Evolutionary conservation across 768 basidiomycete species (phyloP).

Genomic region (Mycena indigotica): DNA sequence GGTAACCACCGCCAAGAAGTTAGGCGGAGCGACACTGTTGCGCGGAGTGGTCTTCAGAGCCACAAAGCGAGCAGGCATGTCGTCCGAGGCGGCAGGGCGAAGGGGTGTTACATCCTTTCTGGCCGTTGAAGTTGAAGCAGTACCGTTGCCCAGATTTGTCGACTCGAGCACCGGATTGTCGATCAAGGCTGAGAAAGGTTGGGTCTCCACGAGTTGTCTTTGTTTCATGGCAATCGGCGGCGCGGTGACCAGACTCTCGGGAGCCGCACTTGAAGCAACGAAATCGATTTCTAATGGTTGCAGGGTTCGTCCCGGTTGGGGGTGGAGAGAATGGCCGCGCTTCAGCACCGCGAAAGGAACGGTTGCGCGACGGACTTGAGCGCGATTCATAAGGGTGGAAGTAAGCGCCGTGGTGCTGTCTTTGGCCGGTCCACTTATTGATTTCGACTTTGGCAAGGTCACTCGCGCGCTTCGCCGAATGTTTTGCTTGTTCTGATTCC

Average conservation of each 20-base stretch:
- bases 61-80: slow-evolving; percentile 26
- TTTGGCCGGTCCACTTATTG: no score
- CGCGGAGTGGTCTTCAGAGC: slow-evolving; percentile 14
- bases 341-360: neutral
- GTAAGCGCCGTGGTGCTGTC: neutral
- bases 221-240: neutral
- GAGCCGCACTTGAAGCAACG: neutral
- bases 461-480: neutral
- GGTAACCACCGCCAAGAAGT: slow-evolving; percentile 26
- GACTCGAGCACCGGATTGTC: neutral
- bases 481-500: neutral
- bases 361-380: neutral
- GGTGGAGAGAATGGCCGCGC: neutral
- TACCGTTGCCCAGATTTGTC: slow-evolving; percentile 12
- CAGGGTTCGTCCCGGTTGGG: neutral
- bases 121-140: slow-evolving; percentile 24
- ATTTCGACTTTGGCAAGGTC: neutral
- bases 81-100: neutral
- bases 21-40: slow-evolving; percentile 18
- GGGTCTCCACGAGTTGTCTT: neutral
- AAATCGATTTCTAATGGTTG: no score
- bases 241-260: neutral
- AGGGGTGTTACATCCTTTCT: slow-evolving; percentile 1
- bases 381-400: neutral
- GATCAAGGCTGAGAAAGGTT: neutral